phyloP scores from a whole-genome alignment of 768 basidiomycete genomes.

The Aureoboletus auriporus region DNA sequence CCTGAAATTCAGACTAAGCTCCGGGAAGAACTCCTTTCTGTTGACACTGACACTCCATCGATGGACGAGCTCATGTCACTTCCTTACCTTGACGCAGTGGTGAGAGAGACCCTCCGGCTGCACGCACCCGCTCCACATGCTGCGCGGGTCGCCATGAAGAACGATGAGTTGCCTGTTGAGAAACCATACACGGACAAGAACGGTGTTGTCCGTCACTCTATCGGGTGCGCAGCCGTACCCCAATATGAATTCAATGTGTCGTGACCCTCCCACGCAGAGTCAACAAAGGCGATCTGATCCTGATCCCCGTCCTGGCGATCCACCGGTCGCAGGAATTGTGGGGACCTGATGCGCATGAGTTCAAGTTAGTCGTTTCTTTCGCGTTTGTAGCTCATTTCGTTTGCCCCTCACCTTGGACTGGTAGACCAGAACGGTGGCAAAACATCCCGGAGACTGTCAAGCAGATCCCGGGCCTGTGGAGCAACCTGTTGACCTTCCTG shows the following conservation, averaged over 20 bases:
- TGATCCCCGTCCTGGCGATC: slow-evolving; percentile 16
- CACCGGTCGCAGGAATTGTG: slow-evolving; percentile 53
- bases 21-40: too few relatives aligned
- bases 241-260: too few relatives aligned
- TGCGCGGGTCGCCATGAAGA: slow-evolving; percentile 42
- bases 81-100: slow-evolving; percentile 63
- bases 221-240: slow-evolving; percentile 28
- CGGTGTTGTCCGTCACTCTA: slow-evolving; percentile 36
- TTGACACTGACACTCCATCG: too few relatives aligned
- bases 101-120: slow-evolving; percentile 56
- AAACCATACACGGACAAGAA: slow-evolving; percentile 41
- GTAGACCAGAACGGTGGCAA: slow-evolving; percentile 67
- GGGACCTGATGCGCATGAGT: slow-evolving; percentile 59
- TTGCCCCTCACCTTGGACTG: neutral
- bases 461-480: slow-evolving; percentile 57
- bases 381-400: neutral
- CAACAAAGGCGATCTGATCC: neutral
- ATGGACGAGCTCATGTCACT: slow-evolving; percentile 23
- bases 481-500: slow-evolving; percentile 56
- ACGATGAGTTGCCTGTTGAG: slow-evolving; percentile 50
- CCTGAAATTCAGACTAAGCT: slow-evolving; percentile 39
- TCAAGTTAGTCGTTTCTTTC: slow-evolving; percentile 37
- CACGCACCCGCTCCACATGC: slow-evolving; percentile 43
- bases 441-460: slow-evolving; percentile 40
- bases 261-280: too few relatives aligned